Evolutionary conservation across 1,139 yeast species (phyloP), one percentile per base, ranked within the genome.

Genomic region (Sugiyamaella neomexicana): DNA sequence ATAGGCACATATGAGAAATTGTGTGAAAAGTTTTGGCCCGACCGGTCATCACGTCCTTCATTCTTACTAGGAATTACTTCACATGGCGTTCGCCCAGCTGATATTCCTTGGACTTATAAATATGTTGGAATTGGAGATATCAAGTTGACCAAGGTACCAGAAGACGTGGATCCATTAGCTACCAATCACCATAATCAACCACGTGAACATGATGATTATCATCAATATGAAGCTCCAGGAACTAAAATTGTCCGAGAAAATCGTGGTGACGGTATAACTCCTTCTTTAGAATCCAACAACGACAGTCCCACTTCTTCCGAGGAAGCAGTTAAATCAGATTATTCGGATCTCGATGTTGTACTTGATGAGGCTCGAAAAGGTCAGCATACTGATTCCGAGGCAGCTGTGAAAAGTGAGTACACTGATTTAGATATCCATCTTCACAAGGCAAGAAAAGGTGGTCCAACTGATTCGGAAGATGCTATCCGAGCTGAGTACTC

Each of bases 61-160:
- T 65, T 91, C 7, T 81, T 76, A 64, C 86, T 83, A 65, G 97
- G 91, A 46, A 83, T 91, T 13, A 84, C 85, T 39, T 80, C 89
- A 1, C 97, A 91, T 69, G 98, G 97, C 2, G 89, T 86, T 2
- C 78, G 76, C 62, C 66, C 74, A 4, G 75, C 79, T 1, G 48
- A 52, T 12, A 55, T 50, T 25, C 63, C 69, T 7, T 65, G 65
- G 63, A 54, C 53, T 1, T 80, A 77, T 55, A 80, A 81, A 42
- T 95, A 86, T 69, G 89, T 85, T 6, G 93, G 91, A 0, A 68
- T 68, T 31, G 95, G 91, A 0, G 75, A 76, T 46, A 68, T 89
- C 54, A 76, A 78, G 56, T 67, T 89, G 40, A 58, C 70, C n/a
- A 40, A 50, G 36, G 53, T 60, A 13, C 59, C 63, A 16, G 31